A percentile compares a stretch with the other conserved stretches of the same genome.
phyloP scores from a whole-genome alignment of 257 asterid genomes.

The Leonotis leonurus region DNA sequence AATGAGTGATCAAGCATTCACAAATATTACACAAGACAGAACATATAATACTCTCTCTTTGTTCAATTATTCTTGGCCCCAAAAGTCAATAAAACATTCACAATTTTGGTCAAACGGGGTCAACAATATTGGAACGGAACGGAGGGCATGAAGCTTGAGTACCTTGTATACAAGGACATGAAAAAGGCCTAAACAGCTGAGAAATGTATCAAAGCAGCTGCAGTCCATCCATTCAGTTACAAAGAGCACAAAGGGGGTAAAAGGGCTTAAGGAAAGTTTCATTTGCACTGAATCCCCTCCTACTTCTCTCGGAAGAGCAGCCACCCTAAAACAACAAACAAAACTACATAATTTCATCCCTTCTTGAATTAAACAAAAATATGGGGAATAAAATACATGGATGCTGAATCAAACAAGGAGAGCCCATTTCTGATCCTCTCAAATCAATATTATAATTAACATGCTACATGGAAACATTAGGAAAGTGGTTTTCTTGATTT shows the following conservation, averaged over 20 bases:
- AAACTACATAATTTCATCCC: background rate
- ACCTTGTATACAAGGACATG: slow-evolving; percentile 54
- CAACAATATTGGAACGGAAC: too few relatives aligned
- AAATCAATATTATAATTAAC: too few relatives aligned
- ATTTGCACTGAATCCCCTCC: slow-evolving; percentile 43
- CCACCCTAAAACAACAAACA: slow-evolving; percentile 38
- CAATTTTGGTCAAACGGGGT: too few relatives aligned
- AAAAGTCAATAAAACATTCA: too few relatives aligned
- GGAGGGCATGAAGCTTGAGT: slow-evolving; percentile 10
- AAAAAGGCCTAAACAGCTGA: slow-evolving; percentile 45
- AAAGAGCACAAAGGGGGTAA: slow-evolving; percentile 46
- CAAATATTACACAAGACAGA: too few relatives aligned
- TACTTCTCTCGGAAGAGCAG: slow-evolving; percentile 42
- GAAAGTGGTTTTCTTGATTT: too few relatives aligned
- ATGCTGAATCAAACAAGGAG: background rate
- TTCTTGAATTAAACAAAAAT: background rate
- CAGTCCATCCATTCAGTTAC: slow-evolving; percentile 60
- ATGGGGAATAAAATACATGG: background rate
- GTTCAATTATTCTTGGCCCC: too few relatives aligned
- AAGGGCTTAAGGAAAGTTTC: slow-evolving; percentile 44
- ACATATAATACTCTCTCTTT: too few relatives aligned
- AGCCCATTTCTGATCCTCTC: too few relatives aligned
- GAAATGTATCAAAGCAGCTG: slow-evolving; percentile 43
- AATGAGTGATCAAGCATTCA: too few relatives aligned
- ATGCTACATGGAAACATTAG: background rate